Evolutionary conservation across 176 grass and related monocot species (phyloP).

Genomic region (Chloris gayana): DNA sequence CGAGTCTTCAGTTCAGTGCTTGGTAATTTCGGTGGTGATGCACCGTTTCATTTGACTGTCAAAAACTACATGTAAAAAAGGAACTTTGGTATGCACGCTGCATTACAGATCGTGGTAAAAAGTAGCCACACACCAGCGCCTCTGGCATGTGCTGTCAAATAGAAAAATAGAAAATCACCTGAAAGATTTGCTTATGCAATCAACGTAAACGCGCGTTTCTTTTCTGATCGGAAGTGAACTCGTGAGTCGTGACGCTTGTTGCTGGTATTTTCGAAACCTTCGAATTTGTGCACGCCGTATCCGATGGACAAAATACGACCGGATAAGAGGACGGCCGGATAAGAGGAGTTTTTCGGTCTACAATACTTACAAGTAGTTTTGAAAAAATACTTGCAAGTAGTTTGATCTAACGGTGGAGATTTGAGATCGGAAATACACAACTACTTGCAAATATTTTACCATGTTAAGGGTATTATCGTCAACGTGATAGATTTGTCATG

Average conservation of each 20-base stretch:
- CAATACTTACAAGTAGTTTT: too few species aligned
- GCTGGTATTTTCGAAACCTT: constrained; percentile 9
- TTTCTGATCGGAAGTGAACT: neutral
- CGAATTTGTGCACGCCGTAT: neutral
- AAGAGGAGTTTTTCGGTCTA: too few species aligned
- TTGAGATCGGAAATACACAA: too few species aligned
- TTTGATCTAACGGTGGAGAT: too few species aligned
- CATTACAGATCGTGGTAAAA: neutral
- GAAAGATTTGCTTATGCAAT: neutral
- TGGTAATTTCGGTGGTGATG: neutral
- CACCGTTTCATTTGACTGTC: neutral
- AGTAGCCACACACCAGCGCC: neutral
- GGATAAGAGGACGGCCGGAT: too few species aligned
- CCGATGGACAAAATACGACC: neutral
- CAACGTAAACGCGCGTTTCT: neutral
- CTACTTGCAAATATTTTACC: too few species aligned
- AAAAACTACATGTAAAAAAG: neutral
- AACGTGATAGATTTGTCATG: too few species aligned
- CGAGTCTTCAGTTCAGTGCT: neutral
- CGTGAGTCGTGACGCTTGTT: neutral
- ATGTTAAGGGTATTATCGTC: too few species aligned
- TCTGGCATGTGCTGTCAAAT: too few species aligned
- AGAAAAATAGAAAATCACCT: too few species aligned
- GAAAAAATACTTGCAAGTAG: too few species aligned
- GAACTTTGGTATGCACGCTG: neutral